phyloP scores from a whole-genome alignment of 352 stramenopile genomes.

The Pythium plurisporium region DNA sequence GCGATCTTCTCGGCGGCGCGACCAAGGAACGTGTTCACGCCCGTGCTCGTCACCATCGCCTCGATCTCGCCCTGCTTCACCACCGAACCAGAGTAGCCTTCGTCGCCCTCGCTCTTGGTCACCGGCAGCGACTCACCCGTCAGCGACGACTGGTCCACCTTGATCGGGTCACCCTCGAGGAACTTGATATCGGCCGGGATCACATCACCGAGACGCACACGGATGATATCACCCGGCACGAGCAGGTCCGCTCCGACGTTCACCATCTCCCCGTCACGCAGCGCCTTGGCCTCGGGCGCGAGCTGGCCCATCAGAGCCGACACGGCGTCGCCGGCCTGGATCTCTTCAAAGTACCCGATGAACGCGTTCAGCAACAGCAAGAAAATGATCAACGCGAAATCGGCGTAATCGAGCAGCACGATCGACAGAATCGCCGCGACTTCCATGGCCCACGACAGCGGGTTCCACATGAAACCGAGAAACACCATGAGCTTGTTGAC shows the following conservation, averaged over 20 bases:
- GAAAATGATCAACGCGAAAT: slow-evolving; percentile 69
- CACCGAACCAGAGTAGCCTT: too few species aligned
- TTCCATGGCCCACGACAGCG: slow-evolving; percentile 81
- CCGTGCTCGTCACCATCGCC: slow-evolving; percentile 19
- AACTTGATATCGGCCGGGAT: slow-evolving; percentile 77
- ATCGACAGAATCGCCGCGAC: slow-evolving; percentile 66
- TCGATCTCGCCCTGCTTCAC: slow-evolving; percentile 18
- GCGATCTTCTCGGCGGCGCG: too few species aligned
- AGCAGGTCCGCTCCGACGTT: slow-evolving; percentile 30
- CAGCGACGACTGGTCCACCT: slow-evolving; percentile 81
- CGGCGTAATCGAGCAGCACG: slow-evolving; percentile 71
- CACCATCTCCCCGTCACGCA: slow-evolving; percentile 24
- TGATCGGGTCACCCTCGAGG: slow-evolving; percentile 42
- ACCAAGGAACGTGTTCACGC: too few species aligned
- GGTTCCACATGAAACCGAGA: slow-evolving; percentile 80
- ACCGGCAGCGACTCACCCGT: slow-evolving; percentile 71
- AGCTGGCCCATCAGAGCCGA: slow-evolving; percentile 32
- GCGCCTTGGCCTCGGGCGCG: slow-evolving; percentile 31
- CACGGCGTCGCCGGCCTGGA: slow-evolving; percentile 30
- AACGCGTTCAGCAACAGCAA: slow-evolving; percentile 66
- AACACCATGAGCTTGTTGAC: slow-evolving; percentile 80
- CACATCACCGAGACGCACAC: slow-evolving; percentile 65
- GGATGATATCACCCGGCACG: slow-evolving; percentile 40
- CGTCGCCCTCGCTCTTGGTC: too few species aligned
- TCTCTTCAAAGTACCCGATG: slow-evolving; percentile 46